Percentiles rank a stretch among this genome's conserved stretches.
Evolutionary conservation across 2,329 filamentous ascomycete genomes (phyloP).

Genomic region (Clarireedia monteithiana): DNA sequence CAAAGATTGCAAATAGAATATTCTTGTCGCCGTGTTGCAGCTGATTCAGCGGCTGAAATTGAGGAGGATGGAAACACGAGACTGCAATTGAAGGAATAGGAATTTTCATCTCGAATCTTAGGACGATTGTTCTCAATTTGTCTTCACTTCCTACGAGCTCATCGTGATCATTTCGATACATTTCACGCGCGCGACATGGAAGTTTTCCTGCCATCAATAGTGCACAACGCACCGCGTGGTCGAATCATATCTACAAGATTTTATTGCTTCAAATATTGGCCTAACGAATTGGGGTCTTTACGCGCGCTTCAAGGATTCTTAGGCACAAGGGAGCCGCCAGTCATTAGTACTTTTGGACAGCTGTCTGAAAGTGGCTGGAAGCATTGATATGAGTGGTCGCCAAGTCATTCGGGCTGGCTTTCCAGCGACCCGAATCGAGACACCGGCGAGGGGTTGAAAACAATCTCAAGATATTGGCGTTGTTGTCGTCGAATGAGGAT

Average conservation of each 20-base stretch:
- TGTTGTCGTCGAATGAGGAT: neutral
- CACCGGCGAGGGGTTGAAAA: conserved; percentile 5
- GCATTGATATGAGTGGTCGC: conserved; percentile 21
- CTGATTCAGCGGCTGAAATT: neutral
- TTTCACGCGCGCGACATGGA: neutral
- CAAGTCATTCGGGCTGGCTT: conserved; percentile 1
- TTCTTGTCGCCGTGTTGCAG: too few species aligned
- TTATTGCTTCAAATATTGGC: conserved; percentile 8
- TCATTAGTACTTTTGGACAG: conserved; percentile 12
- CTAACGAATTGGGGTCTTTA: conserved; percentile 13
- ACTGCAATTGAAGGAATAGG: neutral
- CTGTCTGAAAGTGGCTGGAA: conserved; percentile 22
- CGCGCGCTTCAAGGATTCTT: conserved; percentile 19
- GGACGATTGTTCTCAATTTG: neutral
- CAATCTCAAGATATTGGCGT: neutral
- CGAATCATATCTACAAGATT: neutral
- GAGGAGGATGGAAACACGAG: neutral
- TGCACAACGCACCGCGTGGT: neutral
- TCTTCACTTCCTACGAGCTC: neutral
- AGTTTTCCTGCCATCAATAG: neutral
- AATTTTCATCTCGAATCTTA: neutral
- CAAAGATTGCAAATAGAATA: too few species aligned
- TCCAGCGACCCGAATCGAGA: neutral
- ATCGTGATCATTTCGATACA: neutral
- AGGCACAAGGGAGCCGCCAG: conserved; percentile 18